Evolutionary conservation across 345 rosid genomes (phyloP).

Genomic region (Bruguiera parviflora): DNA sequence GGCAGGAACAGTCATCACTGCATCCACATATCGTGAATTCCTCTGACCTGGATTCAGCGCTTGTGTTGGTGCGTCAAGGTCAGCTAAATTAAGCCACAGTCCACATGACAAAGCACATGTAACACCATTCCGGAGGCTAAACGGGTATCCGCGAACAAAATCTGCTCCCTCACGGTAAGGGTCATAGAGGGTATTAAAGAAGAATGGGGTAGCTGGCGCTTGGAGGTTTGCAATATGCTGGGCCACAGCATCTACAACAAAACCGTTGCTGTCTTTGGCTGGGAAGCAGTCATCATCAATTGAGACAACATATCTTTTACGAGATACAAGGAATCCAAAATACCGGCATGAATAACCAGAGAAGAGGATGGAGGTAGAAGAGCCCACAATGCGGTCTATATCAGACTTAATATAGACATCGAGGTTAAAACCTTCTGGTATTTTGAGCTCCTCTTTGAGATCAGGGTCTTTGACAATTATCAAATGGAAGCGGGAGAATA

Average conservation of each 20-base stretch:
- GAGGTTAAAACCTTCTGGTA: conserved; percentile 78
- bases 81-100: conserved; percentile 90
- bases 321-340: conserved; percentile 81
- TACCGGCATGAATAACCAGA: conserved; percentile 89
- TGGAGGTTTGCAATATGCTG: conserved; percentile 71
- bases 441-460: conserved; percentile 72
- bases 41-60: conserved; percentile 78
- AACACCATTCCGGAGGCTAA: conserved; percentile 82
- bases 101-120: conserved; percentile 85
- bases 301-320: conserved; percentile 74
- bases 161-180: conserved; percentile 80
- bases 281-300: conserved; percentile 88
- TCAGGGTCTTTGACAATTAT: conserved; percentile 91
- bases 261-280: conserved; percentile 62
- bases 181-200: conserved; percentile 91
- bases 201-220: conserved; percentile 90
- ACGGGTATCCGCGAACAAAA: conserved; percentile 97
- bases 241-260: conserved; percentile 65
- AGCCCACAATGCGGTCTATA: conserved; percentile 60
- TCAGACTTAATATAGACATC: conserved; percentile 64
- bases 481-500: conserved; percentile 70
- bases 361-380: conserved; percentile 52
- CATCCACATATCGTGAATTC: conserved; percentile 75
- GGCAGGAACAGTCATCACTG: conserved; percentile 75
- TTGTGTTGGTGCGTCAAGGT: conserved; percentile 93